Percentiles rank a stretch among this genome's conserved stretches.
phyloP scores from a whole-genome alignment of 345 rosid species.

The Mangifera indica region DNA sequence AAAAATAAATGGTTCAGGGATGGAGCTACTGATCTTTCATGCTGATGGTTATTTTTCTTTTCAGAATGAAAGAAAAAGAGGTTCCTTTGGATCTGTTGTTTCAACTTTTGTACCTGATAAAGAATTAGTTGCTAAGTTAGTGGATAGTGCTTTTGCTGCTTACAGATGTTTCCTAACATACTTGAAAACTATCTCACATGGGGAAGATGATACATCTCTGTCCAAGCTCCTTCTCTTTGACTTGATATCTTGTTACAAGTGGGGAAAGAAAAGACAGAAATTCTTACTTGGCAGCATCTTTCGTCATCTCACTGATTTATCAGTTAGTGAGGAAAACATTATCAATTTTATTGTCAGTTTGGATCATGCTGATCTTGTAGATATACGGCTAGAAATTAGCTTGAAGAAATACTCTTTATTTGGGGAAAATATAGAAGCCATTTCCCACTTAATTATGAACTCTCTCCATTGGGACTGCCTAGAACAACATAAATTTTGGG shows the following conservation, averaged over 20 bases:
- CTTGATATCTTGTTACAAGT: conserved; percentile 32
- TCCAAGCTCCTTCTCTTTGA: conserved; percentile 36
- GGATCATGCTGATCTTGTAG: conserved; percentile 43
- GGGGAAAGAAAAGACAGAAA: conserved; percentile 32
- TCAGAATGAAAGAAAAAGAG: conserved; percentile 21
- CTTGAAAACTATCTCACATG: conserved; percentile 17
- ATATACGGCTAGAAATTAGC: conserved; percentile 47
- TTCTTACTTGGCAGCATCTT: conserved; percentile 32
- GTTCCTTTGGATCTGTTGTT: conserved; percentile 14
- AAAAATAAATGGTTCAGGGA: conserved; percentile 21
- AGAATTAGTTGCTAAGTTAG: conserved; percentile 30
- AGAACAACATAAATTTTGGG: conserved; percentile 58
- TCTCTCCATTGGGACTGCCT: conserved; percentile 43
- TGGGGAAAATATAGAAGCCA: conserved; percentile 39
- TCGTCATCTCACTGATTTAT: too few species aligned
- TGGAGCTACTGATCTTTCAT: conserved; percentile 37
- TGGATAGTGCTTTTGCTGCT: conserved; percentile 42
- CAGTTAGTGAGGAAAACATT: conserved; percentile 27
- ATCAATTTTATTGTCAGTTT: conserved; percentile 39
- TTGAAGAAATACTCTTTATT: conserved; percentile 37
- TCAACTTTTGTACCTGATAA: conserved; percentile 30
- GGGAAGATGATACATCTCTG: conserved; percentile 26
- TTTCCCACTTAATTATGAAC: conserved; percentile 34
- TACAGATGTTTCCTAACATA: conserved; percentile 37
- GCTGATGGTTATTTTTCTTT: conserved; percentile 40